Evolutionary conservation across 495 filamentous ascomycete genomes (phyloP).

Genomic region (Penicillium salamii): DNA sequence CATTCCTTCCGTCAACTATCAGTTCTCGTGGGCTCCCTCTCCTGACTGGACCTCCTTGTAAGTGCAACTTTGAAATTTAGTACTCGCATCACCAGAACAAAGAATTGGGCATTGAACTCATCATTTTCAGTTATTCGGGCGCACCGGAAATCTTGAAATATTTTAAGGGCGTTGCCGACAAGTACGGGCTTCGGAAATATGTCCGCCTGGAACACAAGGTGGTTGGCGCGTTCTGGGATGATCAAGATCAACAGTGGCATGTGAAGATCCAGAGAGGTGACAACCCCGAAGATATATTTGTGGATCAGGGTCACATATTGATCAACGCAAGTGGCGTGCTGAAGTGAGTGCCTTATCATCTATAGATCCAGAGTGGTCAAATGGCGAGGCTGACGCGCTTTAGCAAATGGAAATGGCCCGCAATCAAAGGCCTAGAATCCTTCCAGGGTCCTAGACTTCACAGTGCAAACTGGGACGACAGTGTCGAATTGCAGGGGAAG

Average conservation of each 20-base stretch:
- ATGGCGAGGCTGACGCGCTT: neutral
- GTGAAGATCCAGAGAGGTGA: conserved; percentile 3
- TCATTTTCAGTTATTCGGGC: conserved; percentile 37
- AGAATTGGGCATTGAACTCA: neutral
- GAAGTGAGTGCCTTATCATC: neutral
- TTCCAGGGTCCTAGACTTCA: conserved; percentile 49
- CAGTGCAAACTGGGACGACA: conserved; percentile 43
- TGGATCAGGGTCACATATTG: conserved; percentile 8
- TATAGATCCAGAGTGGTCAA: too few relatives aligned
- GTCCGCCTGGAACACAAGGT: conserved; percentile 10
- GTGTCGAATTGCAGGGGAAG: conserved; percentile 39
- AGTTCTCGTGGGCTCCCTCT: conserved; percentile 29
- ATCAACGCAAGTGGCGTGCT: conserved; percentile 12
- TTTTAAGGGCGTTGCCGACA: conserved; percentile 30
- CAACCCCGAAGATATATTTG: neutral
- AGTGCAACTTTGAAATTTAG: too few relatives aligned
- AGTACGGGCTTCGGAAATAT: conserved; percentile 13
- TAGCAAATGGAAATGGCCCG: conserved; percentile 47
- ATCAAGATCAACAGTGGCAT: conserved; percentile 31
- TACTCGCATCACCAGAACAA: neutral
- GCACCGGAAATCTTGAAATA: conserved; percentile 52
- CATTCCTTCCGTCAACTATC: conserved; percentile 31
- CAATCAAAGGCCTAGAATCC: conserved; percentile 40
- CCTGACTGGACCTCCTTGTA: conserved; percentile 27
- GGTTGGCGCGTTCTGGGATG: conserved; percentile 15